phyloP scores from a whole-genome alignment of 2,329 filamentous ascomycete genomes.

The Fonsecaea erecta region DNA sequence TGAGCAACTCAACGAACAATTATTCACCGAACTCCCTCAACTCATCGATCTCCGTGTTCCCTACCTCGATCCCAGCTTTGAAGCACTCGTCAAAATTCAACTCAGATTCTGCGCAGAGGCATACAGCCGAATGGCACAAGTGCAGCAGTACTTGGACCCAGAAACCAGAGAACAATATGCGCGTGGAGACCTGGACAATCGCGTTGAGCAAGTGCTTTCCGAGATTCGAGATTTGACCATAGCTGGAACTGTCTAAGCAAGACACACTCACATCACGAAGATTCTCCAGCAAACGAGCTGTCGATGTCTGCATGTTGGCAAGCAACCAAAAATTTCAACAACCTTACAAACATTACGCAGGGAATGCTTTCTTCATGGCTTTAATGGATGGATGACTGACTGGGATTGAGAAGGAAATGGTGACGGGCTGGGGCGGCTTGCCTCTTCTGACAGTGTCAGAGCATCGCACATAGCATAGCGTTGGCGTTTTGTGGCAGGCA shows the following conservation, averaged over 20 bases:
- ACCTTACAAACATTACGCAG: constrained; percentile 8
- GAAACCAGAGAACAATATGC: constrained; percentile 97
- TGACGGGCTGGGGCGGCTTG: constrained; percentile 14
- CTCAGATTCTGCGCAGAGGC: constrained; percentile 96
- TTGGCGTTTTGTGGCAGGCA: constrained; percentile 22
- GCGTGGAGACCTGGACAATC: constrained; percentile 83
- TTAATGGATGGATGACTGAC: constrained; percentile 20
- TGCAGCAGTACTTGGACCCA: constrained; percentile 96
- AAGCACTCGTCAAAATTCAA: constrained; percentile 98
- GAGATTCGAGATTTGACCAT: constrained; percentile 98
- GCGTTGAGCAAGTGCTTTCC: constrained; percentile 93
- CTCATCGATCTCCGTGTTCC: constrained; percentile 96
- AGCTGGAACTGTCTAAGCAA: constrained; percentile 66
- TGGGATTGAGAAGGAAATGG: constrained; percentile 6
- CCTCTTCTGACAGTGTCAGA: constrained; percentile 9
- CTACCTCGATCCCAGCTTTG: constrained; percentile 95
- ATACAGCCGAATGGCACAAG: constrained; percentile 97
- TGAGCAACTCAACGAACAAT: constrained; percentile 95
- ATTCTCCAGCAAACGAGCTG: constrained; percentile 3
- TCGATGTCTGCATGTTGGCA: not conserved
- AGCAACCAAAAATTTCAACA: constrained; percentile 1
- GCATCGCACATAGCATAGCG: constrained; percentile 28
- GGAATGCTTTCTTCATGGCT: constrained; percentile 10
- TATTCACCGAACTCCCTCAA: constrained; percentile 89
- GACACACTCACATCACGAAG: not conserved